phyloP scores from a whole-genome alignment of 768 basidiomycete species.

The Crepidotus variabilis region DNA sequence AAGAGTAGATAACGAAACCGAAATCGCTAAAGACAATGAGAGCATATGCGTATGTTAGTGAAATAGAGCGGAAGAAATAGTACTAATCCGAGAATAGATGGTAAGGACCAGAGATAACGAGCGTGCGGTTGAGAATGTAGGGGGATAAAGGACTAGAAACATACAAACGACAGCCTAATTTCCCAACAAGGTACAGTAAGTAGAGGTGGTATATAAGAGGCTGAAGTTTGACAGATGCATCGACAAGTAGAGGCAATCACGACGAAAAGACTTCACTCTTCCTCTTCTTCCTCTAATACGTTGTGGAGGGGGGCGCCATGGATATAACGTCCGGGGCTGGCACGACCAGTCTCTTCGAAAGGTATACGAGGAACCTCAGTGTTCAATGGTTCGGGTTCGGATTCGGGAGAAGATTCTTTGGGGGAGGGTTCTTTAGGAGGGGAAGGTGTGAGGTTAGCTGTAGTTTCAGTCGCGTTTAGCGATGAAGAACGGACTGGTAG shows the following conservation, averaged over 20 bases:
- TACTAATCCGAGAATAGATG: background rate
- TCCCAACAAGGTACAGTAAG: background rate
- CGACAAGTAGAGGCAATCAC: background rate
- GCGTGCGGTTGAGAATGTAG: background rate
- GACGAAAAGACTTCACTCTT: constrained; percentile 31
- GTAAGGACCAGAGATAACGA: background rate
- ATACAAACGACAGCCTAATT: background rate
- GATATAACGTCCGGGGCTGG: constrained; percentile 68
- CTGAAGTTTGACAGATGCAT: background rate
- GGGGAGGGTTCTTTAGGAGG: constrained; percentile 21
- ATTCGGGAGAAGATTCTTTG: constrained; percentile 3
- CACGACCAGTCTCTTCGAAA: constrained; percentile 48
- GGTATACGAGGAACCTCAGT: constrained; percentile 25
- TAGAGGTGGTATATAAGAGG: background rate
- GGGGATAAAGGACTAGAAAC: background rate
- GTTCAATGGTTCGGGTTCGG: constrained; percentile 26
- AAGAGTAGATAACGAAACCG: background rate
- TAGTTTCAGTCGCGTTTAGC: constrained; percentile 13
- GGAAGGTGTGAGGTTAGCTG: constrained; percentile 20
- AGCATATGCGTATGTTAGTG: background rate
- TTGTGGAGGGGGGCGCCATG: constrained; percentile 87
- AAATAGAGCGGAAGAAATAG: background rate
- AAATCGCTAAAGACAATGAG: background rate
- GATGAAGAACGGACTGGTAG: constrained; percentile 34
- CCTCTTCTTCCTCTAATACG: constrained; percentile 80